Percentiles rank a stretch among this genome's conserved stretches.
phyloP scores from a whole-genome alignment of 495 filamentous ascomycete genomes.

The Penicillium canariense region DNA sequence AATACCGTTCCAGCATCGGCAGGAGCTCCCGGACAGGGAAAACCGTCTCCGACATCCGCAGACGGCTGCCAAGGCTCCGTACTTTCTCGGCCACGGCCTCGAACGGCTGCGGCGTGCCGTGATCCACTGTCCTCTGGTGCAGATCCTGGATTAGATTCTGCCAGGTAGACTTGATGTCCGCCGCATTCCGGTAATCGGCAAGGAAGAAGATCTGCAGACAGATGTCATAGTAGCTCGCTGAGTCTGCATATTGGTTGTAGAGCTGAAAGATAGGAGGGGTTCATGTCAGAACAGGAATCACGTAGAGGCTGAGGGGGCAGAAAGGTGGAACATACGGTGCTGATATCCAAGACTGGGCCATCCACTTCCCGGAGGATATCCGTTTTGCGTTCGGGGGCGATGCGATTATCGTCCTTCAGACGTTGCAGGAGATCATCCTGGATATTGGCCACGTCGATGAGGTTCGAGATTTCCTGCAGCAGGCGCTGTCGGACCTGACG shows the following conservation, averaged over 20 bases:
- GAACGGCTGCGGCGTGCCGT: slow-evolving; percentile 62
- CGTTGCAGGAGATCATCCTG: slow-evolving; percentile 88
- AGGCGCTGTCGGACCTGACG: slow-evolving; percentile 75
- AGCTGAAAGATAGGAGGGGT: slow-evolving; percentile 59
- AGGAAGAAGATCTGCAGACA: slow-evolving; percentile 86
- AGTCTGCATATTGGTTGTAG: slow-evolving; percentile 86
- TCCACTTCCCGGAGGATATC: slow-evolving; percentile 66
- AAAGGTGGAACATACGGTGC: slow-evolving; percentile 57
- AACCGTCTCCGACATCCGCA: slow-evolving; percentile 71
- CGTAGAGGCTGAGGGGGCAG: background rate
- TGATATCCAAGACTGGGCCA: slow-evolving; percentile 68
- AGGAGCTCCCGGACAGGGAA: slow-evolving; percentile 68
- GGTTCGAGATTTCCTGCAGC: slow-evolving; percentile 74
- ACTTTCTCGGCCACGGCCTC: slow-evolving; percentile 74
- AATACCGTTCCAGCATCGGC: slow-evolving; percentile 75
- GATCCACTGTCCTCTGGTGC: slow-evolving; percentile 59
- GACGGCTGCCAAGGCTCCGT: slow-evolving; percentile 72
- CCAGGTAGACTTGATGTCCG: slow-evolving; percentile 82
- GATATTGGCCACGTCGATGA: slow-evolving; percentile 90
- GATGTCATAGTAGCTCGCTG: slow-evolving; percentile 86
- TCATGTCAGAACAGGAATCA: slow-evolving; percentile 1
- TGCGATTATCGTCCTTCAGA: slow-evolving; percentile 67
- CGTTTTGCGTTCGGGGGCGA: slow-evolving; percentile 55
- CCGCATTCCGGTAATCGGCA: slow-evolving; percentile 81
- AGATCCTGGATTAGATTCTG: slow-evolving; percentile 69